Percentiles rank a stretch among this genome's conserved stretches.
These are phyloP conservation scores for Lodderomyces metapsilosis DNA, from an alignment of 1,139 yeast species.

Conservation along the genomic window DNA sequence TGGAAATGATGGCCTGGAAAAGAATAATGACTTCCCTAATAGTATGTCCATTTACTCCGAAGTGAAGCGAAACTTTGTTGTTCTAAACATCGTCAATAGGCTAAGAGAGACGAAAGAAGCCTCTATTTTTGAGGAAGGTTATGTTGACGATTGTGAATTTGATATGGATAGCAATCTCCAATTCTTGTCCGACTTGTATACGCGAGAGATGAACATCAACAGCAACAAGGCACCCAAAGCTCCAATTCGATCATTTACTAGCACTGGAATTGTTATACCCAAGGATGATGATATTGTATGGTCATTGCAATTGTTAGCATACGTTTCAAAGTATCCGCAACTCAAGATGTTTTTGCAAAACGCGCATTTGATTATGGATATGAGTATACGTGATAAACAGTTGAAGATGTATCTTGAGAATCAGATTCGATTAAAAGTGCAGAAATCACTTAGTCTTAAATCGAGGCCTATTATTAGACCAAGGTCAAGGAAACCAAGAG, in stretches of 20 bases:
- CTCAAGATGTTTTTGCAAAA: constrained; percentile 72
- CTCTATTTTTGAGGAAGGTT: constrained; percentile 35
- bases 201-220: constrained; percentile 37
- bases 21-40: not conserved
- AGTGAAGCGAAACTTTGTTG: constrained; percentile 4
- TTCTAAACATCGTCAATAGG: constrained; percentile 24
- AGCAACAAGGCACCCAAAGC: constrained; percentile 27
- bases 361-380: constrained; percentile 59
- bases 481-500: constrained; percentile 26
- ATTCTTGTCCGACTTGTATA: constrained; percentile 41
- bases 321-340: constrained; percentile 85
- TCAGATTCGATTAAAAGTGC: constrained; percentile 35
- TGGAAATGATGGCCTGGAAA: not conserved
- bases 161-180: constrained; percentile 47
- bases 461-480: constrained; percentile 39
- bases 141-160: constrained; percentile 32
- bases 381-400: constrained; percentile 51
- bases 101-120: constrained; percentile 38
- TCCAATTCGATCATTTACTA: constrained; percentile 64
- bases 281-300: constrained; percentile 91
- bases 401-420: constrained; percentile 38
- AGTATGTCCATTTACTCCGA: not conserved
- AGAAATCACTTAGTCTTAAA: constrained; percentile 29
- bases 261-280: constrained; percentile 75
- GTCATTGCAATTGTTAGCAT: constrained; percentile 89